Conservation (phyloP, 1,284 basidiomycete genomes). For the Trichosporon sp. region DNA sequence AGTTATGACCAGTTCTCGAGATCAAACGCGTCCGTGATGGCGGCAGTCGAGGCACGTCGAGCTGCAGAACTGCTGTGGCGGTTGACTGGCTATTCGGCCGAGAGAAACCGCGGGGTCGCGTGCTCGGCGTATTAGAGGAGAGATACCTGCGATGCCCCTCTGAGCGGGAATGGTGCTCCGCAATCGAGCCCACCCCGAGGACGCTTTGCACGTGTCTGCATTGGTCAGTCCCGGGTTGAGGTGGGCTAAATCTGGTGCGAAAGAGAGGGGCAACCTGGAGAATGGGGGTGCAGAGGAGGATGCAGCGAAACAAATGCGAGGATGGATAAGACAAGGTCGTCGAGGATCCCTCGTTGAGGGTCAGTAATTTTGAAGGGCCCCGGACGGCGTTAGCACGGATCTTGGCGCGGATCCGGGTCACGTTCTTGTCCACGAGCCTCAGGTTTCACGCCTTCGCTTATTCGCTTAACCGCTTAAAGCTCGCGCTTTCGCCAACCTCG, state of each 20-base stretch:
- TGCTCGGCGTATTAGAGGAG: not conserved
- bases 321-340: not conserved
- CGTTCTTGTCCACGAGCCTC: not conserved
- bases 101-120: not conserved
- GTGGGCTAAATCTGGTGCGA: not conserved
- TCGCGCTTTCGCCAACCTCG: no score
- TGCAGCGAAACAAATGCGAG: not conserved
- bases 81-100: not conserved
- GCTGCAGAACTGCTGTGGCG: not conserved
- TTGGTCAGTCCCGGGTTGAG: not conserved
- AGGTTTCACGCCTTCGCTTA: no score
- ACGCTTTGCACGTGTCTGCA: not conserved
- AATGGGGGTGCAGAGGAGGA: not conserved
- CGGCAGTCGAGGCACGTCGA: not conserved
- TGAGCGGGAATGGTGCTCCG: not conserved
- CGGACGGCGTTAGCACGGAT: conserved; percentile 6
- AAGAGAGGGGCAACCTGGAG: not conserved
- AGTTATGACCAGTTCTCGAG: no score
- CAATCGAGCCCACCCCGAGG: not conserved
- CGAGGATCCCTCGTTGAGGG: not conserved
- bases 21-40: not conserved
- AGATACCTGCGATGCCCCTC: not conserved
- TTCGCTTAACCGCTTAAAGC: no score
- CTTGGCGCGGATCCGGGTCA: not conserved
- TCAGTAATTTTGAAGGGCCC: conserved; percentile 4